Base-by-base conservation (phyloP, 345 rosid species). In the Eucalyptus marginata region DNA sequence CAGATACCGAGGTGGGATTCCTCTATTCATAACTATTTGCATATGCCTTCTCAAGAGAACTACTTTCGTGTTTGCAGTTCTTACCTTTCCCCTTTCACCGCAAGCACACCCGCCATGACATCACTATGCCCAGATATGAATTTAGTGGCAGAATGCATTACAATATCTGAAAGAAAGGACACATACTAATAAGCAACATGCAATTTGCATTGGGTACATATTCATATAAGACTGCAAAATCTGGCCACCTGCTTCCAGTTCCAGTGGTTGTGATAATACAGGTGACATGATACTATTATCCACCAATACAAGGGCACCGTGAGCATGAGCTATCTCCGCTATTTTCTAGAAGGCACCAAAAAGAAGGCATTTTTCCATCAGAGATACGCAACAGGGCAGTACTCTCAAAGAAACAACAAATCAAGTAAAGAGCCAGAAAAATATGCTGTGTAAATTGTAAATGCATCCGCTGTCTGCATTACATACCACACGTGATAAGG, bases 271-370 rank as follows among this genome's bases (percentile, higher is more conserved):
- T 59, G 98, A 96, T 87, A 96, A 90, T 79, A 97, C 98, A 51
- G 99, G 97, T 27, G 99, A 97, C 99, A 98, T 92, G 64, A 98
- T 96, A 92, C 99, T 98, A 91, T 98, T 97, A 91, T 98, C 99
- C 40, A 96, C 98, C 94, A 98, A 91, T 89, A 98, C 50, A 91
- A 96, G 96, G 44, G 99, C 99, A 89, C 96, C 98, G 52, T 93
- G 93, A 76, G 94, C 91, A 90, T 97, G 99, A 89, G 99, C 96
- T 79, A 98, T 91, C 92, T 97, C 96, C 27, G 95, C 94, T 93
- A 98, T 95, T 95, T 93, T 95, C 99, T 98, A 29, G 15, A 80
- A 88, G 71, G 85, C 66, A 90, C 76, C 50, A 52, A 27, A 27
- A 14, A 6, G 49, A 88, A 51, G 84, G 15, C 18, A 40, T 13